A percentile compares a stretch with the other conserved stretches of the same genome.
Evolutionary conservation across 1,284 basidiomycete species (phyloP).

Genomic region (Meripilus lineatus): DNA sequence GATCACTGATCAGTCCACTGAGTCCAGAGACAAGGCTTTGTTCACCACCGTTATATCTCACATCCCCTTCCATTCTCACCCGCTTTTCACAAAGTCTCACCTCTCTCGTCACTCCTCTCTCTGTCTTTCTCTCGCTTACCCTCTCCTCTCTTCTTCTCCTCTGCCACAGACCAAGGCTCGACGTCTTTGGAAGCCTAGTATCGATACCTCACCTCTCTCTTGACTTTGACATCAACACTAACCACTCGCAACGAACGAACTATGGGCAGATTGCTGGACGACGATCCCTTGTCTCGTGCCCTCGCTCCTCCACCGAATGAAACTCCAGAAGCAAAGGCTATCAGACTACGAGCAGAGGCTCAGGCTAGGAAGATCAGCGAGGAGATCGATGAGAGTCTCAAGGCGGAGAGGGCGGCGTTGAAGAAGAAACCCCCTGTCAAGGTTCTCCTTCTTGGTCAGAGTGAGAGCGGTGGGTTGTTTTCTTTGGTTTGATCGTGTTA

Average conservation of each 20-base stretch:
- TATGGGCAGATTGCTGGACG: slow-evolving; percentile 29
- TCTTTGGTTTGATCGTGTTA: neutral
- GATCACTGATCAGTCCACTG: too few species aligned
- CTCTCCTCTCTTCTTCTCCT: too few species aligned
- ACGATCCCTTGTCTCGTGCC: slow-evolving; percentile 49
- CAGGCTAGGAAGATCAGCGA: slow-evolving; percentile 54
- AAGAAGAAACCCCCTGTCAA: slow-evolving; percentile 50
- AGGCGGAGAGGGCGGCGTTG: slow-evolving; percentile 40
- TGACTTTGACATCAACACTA: slow-evolving; percentile 1
- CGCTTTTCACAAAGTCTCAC: too few species aligned
- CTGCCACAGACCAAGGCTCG: too few species aligned
- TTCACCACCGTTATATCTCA: too few species aligned
- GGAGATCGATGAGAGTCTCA: slow-evolving; percentile 59
- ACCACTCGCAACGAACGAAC: too few species aligned
- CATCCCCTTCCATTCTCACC: too few species aligned
- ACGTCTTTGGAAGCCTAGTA: too few species aligned
- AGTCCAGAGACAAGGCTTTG: too few species aligned
- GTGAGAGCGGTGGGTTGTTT: slow-evolving; percentile 55
- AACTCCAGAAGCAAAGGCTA: slow-evolving; percentile 34
- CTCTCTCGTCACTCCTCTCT: too few species aligned
- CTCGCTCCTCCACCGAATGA: slow-evolving; percentile 49
- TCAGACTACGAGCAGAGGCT: slow-evolving; percentile 43
- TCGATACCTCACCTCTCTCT: neutral
- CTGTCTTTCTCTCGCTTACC: too few species aligned
- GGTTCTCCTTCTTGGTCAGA: slow-evolving; percentile 63